Conservation (phyloP, 306 rosid genomes). For the Cucurbita argyrosperma region DNA sequence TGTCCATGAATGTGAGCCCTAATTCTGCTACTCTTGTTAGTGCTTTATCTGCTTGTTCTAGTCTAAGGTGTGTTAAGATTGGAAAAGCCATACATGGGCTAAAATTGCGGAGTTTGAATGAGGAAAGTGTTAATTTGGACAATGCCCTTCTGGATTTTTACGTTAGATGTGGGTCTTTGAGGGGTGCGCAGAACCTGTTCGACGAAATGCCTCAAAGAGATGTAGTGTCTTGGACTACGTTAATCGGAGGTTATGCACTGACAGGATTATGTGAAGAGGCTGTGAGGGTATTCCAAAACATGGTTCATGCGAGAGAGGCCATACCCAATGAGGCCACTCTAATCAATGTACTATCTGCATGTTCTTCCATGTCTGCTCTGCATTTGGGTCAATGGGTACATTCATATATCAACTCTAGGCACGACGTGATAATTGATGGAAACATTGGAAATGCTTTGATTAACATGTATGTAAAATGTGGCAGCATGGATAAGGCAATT, state of each 20-base stretch:
- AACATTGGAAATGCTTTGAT: slow-evolving; percentile 60
- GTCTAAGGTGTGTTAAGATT: slow-evolving; percentile 23
- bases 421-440: slow-evolving; percentile 24
- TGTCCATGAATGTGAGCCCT: slow-evolving; percentile 38
- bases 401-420: slow-evolving; percentile 26
- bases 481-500: slow-evolving; percentile 31
- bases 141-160: slow-evolving; percentile 48
- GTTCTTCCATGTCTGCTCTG: slow-evolving; percentile 48
- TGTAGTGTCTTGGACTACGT: slow-evolving; percentile 62
- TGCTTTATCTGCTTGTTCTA: slow-evolving; percentile 50
- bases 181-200: slow-evolving; percentile 33
- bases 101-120: slow-evolving; percentile 22
- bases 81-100: slow-evolving; percentile 54
- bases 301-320: slow-evolving; percentile 30
- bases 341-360: slow-evolving; percentile 42
- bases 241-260: slow-evolving; percentile 58
- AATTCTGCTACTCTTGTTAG: slow-evolving; percentile 47
- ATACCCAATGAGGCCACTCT: slow-evolving; percentile 64
- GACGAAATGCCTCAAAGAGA: slow-evolving; percentile 40
- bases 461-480: slow-evolving; percentile 68
- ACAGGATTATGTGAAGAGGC: slow-evolving; percentile 47
- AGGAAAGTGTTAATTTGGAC: slow-evolving; percentile 22
- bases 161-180: slow-evolving; percentile 38
- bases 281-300: slow-evolving; percentile 30
- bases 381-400: slow-evolving; percentile 67